phyloP scores from a whole-genome alignment of 176 grass and related monocot genomes.

The Hordeum marinum region DNA sequence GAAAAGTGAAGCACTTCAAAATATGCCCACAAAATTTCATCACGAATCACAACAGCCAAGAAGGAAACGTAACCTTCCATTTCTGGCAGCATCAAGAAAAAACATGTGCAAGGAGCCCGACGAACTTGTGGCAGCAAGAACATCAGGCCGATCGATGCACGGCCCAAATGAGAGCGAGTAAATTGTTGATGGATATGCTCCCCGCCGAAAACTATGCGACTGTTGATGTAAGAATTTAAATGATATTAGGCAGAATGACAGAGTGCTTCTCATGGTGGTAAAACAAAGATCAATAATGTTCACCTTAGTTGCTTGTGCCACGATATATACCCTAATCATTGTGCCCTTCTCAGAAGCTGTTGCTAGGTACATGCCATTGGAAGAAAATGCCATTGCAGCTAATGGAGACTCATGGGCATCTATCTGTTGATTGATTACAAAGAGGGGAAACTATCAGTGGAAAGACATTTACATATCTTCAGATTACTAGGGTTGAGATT shows the following conservation, averaged over 20 bases:
- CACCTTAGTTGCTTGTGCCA: slow-evolving; percentile 86
- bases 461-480: not conserved
- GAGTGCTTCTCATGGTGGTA: not conserved
- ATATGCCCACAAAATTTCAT: not conserved
- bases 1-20: slow-evolving; percentile 25
- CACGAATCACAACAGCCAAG: not conserved
- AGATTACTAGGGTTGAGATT: not conserved
- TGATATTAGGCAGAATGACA: slow-evolving; percentile 14
- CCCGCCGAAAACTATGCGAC: slow-evolving; percentile 88
- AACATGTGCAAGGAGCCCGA: slow-evolving; percentile 96
- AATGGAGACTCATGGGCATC: slow-evolving; percentile 84
- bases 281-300: not conserved
- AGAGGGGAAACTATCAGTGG: not conserved
- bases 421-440: slow-evolving; percentile 55
- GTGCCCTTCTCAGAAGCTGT: slow-evolving; percentile 95
- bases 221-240: slow-evolving; percentile 30
- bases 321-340: slow-evolving; percentile 82
- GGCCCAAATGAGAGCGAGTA: slow-evolving; percentile 85
- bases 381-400: slow-evolving; percentile 78
- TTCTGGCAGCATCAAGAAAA: slow-evolving; percentile 65
- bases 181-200: slow-evolving; percentile 89
- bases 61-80: slow-evolving; percentile 55
- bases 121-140: slow-evolving; percentile 92
- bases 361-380: slow-evolving; percentile 77
- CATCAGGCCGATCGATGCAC: slow-evolving; percentile 51